Conservation (phyloP, 768 basidiomycete genomes). For the Lactifluus subvellereus region DNA sequence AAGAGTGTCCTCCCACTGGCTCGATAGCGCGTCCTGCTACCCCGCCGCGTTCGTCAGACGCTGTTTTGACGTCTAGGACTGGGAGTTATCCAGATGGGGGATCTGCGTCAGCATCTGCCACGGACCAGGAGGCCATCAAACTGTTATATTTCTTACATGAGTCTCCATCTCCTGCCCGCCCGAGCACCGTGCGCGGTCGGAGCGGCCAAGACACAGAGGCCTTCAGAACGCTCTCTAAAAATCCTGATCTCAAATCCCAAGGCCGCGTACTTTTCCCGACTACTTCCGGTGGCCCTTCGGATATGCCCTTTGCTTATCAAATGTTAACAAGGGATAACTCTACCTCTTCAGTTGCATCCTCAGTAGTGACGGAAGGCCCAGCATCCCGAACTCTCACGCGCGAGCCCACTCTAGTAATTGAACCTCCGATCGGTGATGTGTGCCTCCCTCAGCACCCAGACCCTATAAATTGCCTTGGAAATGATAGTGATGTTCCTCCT, state of each 20-base stretch:
- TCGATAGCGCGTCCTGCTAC: slow-evolving; percentile 31
- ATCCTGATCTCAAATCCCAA: slow-evolving; percentile 47
- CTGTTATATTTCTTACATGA: slow-evolving; percentile 81
- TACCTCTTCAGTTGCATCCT: slow-evolving; percentile 36
- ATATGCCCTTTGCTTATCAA: slow-evolving; percentile 18
- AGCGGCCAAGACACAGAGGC: slow-evolving; percentile 51
- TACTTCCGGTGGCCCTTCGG: slow-evolving; percentile 25
- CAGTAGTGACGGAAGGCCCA: slow-evolving; percentile 9
- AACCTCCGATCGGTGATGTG: slow-evolving; percentile 9
- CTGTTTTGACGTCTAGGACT: slow-evolving; percentile 23
- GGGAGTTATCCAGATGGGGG: slow-evolving; percentile 24
- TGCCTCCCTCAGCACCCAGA: slow-evolving; percentile 10
- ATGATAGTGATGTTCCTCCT: slow-evolving; percentile 3
- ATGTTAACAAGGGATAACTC: slow-evolving; percentile 32
- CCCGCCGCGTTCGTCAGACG: slow-evolving; percentile 32
- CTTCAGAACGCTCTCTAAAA: slow-evolving; percentile 50
- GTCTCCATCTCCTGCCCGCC: slow-evolving; percentile 73
- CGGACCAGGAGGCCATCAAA: slow-evolving; percentile 82
- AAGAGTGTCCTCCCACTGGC: slow-evolving; percentile 36
- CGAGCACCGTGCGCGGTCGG: slow-evolving; percentile 39
- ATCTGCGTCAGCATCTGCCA: slow-evolving; percentile 38
- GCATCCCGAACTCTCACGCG: slow-evolving; percentile 5
- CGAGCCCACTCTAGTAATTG: slow-evolving; percentile 14
- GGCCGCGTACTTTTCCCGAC: slow-evolving; percentile 67
- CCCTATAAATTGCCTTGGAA: not conserved